Conservation (phyloP, 2,329 filamentous ascomycete genomes). For the Penicillium sclerotiorum region DNA sequence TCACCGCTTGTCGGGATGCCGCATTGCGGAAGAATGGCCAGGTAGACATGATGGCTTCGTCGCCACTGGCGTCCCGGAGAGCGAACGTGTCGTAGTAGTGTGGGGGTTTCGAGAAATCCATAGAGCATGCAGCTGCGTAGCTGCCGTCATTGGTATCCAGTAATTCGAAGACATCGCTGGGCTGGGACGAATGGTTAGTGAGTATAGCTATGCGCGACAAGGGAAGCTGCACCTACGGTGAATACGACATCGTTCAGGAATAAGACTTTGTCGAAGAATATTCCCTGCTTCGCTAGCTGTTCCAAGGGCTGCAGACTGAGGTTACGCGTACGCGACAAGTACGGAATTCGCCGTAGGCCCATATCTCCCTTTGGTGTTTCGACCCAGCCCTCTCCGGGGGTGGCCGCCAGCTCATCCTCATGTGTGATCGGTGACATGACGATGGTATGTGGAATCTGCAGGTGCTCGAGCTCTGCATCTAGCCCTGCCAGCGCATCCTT, state of each 20-base stretch:
- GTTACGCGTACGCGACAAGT: constrained; percentile 67
- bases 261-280: constrained; percentile 60
- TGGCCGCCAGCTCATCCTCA: constrained; percentile 55
- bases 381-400: constrained; percentile 63
- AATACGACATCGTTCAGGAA: constrained; percentile 58
- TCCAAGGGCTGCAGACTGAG: constrained; percentile 62
- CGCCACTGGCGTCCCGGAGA: constrained; percentile 67
- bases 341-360: constrained; percentile 69
- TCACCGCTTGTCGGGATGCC: constrained; percentile 57
- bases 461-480: constrained; percentile 54
- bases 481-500: constrained; percentile 63
- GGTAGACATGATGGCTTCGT: constrained; percentile 64
- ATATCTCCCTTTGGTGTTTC: constrained; percentile 56
- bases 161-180: constrained; percentile 57
- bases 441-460: constrained; percentile 59
- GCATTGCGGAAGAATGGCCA: constrained; percentile 64
- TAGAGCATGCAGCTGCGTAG: constrained; percentile 70
- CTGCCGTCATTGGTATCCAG: constrained; percentile 60
- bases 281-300: constrained; percentile 53
- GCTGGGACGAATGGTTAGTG: constrained; percentile 30
- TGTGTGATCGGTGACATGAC: constrained; percentile 63
- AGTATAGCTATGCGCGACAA: neutral
- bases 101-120: constrained; percentile 70
- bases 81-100: constrained; percentile 76
- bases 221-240: constrained; percentile 30